Percentiles rank a stretch among this genome's conserved stretches.
phyloP scores from a whole-genome alignment of 2,329 filamentous ascomycete species.

The Phialophora chinensis region DNA sequence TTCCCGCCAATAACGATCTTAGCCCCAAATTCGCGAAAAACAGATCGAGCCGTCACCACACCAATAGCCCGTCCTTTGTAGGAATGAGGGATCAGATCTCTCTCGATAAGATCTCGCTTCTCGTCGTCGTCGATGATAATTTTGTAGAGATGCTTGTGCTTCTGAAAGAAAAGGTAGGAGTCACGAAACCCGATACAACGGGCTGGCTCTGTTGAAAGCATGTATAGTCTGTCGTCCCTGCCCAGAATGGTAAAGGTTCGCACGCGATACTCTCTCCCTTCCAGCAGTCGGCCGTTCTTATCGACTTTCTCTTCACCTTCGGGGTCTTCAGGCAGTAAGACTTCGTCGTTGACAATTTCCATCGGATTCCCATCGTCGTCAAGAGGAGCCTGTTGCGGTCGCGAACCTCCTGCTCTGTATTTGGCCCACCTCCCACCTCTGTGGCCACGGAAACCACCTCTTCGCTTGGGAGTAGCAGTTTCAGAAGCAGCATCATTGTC shows the following conservation, averaged over 20 bases:
- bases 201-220: constrained; percentile 97
- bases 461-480: constrained; percentile 62
- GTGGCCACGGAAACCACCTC: constrained; percentile 67
- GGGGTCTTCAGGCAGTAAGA: constrained; percentile 81
- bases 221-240: constrained; percentile 86
- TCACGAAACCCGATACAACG: constrained; percentile 96
- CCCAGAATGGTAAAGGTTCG: constrained; percentile 91
- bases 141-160: constrained; percentile 94
- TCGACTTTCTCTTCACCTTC: constrained; percentile 95
- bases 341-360: constrained; percentile 90
- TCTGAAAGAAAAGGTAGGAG: constrained; percentile 98
- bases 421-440: constrained; percentile 73
- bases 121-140: constrained; percentile 98
- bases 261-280: constrained; percentile 89
- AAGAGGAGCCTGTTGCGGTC: constrained; percentile 81
- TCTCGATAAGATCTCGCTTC: constrained; percentile 93
- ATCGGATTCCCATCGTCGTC: constrained; percentile 94
- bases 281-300: constrained; percentile 80
- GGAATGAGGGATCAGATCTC: constrained; percentile 93
- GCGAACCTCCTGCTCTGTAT: constrained; percentile 72
- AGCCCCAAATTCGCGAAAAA: constrained; percentile 95
- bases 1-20: constrained; percentile 91
- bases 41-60: constrained; percentile 92
- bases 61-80: constrained; percentile 98
- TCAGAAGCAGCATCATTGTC: constrained; percentile 52